A percentile compares a stretch with the other conserved stretches of the same genome.
Conservation (phyloP, 2,329 filamentous ascomycete species). For the Verticillium tricorpus region DNA sequence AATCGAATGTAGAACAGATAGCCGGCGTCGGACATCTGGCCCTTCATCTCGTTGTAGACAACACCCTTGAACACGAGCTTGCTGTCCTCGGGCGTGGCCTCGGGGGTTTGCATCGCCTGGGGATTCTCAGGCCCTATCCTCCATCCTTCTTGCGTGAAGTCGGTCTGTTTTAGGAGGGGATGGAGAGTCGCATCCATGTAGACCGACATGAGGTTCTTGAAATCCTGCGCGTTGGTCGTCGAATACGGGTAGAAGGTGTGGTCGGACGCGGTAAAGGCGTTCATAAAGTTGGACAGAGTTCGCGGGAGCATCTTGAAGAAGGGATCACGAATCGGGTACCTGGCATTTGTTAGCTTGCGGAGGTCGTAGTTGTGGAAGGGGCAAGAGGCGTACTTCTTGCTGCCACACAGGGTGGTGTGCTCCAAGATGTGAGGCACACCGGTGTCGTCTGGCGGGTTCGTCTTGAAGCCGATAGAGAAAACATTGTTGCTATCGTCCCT, state of each 20-base stretch:
- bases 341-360: slow-evolving; percentile 24
- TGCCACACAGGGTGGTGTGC: slow-evolving; percentile 94
- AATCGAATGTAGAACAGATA: slow-evolving; percentile 96
- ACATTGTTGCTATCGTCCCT: slow-evolving; percentile 98
- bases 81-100: slow-evolving; percentile 50
- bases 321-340: slow-evolving; percentile 94
- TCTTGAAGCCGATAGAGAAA: slow-evolving; percentile 99
- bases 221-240: slow-evolving; percentile 93
- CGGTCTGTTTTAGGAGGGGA: slow-evolving; percentile 81
- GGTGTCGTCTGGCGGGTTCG: slow-evolving; percentile 93
- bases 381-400: slow-evolving; percentile 64
- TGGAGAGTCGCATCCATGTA: slow-evolving; percentile 93
- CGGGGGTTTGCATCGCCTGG: slow-evolving; percentile 42
- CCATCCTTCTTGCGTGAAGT: slow-evolving; percentile 97
- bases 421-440: slow-evolving; percentile 96
- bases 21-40: slow-evolving; percentile 94
- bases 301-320: slow-evolving; percentile 99
- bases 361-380: slow-evolving; percentile 19
- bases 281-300: slow-evolving; percentile 99
- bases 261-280: slow-evolving; percentile 93
- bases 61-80: slow-evolving; percentile 93
- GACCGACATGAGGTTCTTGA: slow-evolving; percentile 91
- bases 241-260: slow-evolving; percentile 98
- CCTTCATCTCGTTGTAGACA: slow-evolving; percentile 99
- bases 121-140: slow-evolving; percentile 90